A percentile compares a stretch with the other conserved stretches of the same genome.
phyloP scores from a whole-genome alignment of 306 rosid species.

The Cucumis melo region DNA sequence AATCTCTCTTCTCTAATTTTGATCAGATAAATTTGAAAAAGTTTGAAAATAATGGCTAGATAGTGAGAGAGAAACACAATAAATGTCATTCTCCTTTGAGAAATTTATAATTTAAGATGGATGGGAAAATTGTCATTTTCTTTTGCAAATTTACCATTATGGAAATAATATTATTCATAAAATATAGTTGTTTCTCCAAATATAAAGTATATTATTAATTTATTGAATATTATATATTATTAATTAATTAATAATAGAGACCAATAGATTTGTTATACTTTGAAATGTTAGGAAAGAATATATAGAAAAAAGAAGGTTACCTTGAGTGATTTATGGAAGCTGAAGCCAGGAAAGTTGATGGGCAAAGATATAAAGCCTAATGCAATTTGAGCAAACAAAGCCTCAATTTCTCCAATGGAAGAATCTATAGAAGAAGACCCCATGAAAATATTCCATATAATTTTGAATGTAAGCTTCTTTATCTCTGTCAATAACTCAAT shows the following conservation, averaged over 20 bases:
- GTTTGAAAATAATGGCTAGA: neutral
- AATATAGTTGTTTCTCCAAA: no score
- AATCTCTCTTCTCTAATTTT: neutral
- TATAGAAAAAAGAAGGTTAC: neutral
- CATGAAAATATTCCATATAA: neutral
- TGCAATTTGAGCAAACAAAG: neutral
- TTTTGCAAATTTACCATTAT: no score
- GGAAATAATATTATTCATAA: neutral
- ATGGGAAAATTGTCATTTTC: no score
- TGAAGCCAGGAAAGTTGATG: constrained; percentile 13
- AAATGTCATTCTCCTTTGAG: no score
- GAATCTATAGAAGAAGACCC: neutral
- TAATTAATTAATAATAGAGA: no score
- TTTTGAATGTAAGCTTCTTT: constrained; percentile 1
- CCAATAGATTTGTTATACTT: no score
- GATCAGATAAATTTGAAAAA: no score
- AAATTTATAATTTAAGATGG: no score
- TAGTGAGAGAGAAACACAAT: neutral
- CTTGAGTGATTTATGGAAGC: neutral
- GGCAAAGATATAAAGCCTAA: neutral
- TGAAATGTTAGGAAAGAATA: no score
- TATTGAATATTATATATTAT: no score
- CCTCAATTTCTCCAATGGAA: neutral
- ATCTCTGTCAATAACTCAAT: constrained; percentile 11
- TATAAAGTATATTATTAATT: no score